Evolutionary conservation across 371 early-diverging fungal species (phyloP).

Genomic region (Dinochytrium kinnereticum): DNA sequence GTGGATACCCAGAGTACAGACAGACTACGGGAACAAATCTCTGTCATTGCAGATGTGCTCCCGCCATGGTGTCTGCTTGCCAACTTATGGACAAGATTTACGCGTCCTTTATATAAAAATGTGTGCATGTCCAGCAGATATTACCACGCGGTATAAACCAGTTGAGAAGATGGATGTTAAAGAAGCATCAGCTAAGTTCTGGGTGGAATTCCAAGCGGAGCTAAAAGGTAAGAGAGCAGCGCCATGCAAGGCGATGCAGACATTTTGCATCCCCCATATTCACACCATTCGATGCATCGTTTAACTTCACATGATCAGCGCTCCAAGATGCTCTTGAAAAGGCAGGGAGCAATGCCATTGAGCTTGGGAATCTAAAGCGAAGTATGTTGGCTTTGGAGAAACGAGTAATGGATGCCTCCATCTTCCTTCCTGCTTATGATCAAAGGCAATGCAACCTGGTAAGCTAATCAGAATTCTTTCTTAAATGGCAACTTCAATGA

Average conservation of each 20-base stretch:
- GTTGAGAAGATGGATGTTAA: conserved; percentile 19
- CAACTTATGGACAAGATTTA: too few relatives aligned
- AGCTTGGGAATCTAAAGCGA: neutral
- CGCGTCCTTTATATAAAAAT: too few relatives aligned
- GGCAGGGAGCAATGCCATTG: neutral
- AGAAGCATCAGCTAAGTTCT: conserved; percentile 11
- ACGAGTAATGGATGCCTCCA: conserved; percentile 58
- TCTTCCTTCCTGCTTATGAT: conserved; percentile 64
- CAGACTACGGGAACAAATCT: too few relatives aligned
- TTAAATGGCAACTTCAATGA: too few relatives aligned
- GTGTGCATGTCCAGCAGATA: too few relatives aligned
- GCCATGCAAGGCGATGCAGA: neutral
- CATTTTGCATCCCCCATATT: neutral
- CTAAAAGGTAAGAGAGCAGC: conserved; percentile 7
- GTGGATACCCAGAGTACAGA: too few relatives aligned
- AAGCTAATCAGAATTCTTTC: neutral
- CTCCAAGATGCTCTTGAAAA: neutral
- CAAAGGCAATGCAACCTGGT: conserved; percentile 60
- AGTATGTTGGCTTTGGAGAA: conserved; percentile 53
- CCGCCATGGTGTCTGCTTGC: too few relatives aligned
- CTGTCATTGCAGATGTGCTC: too few relatives aligned
- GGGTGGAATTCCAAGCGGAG: conserved; percentile 13
- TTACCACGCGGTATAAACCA: too few relatives aligned
- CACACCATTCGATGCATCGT: neutral
- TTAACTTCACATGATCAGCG: neutral